Evolutionary conservation across 208 protist genomes (phyloP), one percentile per base, ranked within the genome.

Genomic region (Jaenimonas drosophilae): DNA sequence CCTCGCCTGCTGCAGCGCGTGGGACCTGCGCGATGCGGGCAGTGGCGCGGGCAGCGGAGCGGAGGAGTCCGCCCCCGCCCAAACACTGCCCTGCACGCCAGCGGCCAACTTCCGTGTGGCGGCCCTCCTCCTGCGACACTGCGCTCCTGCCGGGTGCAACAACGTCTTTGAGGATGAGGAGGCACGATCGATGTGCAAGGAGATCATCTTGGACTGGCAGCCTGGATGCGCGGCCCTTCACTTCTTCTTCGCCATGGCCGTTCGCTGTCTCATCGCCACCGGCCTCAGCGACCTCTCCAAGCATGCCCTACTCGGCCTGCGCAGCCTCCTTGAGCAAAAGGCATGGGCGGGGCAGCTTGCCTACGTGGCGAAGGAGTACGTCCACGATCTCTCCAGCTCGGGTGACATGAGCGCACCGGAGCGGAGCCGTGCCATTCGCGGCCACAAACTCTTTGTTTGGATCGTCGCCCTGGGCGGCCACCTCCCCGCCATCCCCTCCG

Each of bases 391-490:
- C 37, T 11, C 37, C 7, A 42, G 16, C 9, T 6, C 16, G n/a
- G 23, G 23, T 7, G 23, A 21, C 37, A 20, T 5, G 2, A 21
- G 21, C 11, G 26, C 23, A 26, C 14, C 26, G 1, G 4, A 24
- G n/a, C 29, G 31, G 21, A 38, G 32, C 11, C 61, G 50, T 16
- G 54, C 44, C 23, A 16, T 54, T 16, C 33, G 34, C 12, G 53
- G 40, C 26, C 16, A 67, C 27, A 36, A 63, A 26, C 17, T 70
- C 19, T 49, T 63, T 37, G 64, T 59, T 27, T 69, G 58, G 54
- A 7, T 44, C 4, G 40, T 33, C 16, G 55, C 56, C 41, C 51
- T 76, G 19, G 69, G 69, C n/a, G 69, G 69, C 4, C 42, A 41
- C 32, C 12, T 52, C 21, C 41, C 49, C 30, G 33, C 34, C 17